Base-by-base conservation (phyloP, 169 alveolate genomes). In the Theileria sp. region DNA sequence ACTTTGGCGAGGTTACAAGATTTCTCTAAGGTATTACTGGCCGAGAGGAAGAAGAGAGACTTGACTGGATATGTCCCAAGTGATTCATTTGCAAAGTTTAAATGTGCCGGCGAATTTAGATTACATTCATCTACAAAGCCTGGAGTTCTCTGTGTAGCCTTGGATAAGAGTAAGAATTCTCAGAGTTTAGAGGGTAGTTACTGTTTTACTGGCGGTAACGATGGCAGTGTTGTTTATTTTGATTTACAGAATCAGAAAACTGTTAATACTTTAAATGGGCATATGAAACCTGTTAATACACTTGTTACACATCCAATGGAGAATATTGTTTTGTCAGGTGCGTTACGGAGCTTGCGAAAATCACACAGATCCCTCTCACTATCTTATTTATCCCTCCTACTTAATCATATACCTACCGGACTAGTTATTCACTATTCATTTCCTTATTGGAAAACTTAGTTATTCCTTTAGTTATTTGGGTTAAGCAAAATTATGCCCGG, bases 141-240 rank as follows among this genome's bases (percentile, higher is more conserved):
- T 4, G 94, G 94, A 3, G 88, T 91, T 2, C 82, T 88, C 3
- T 87, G 89, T 32, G 81, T 91, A 26, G 23, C 86, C 7, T 10
- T 91, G 50, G 93, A 91, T 62, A 64, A 79, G 69, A 60, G 28
- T 64, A 66, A 44, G 38, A 62, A 79, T 50, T 50, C 68, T 19
- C 67, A 69, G 38, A 61, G 88, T 25, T 77, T 80, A 44, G 77
- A 10, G 25, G 88, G 75, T 8, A 84, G 85, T 64, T 58, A 69
- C 69, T 89, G 87, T 74, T 94, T 83, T 51, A 84, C 96, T 0
- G 96, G 96, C 6, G 96, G 96, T 23, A 81, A 73, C 49, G 96
- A 93, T 71, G 96, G 95, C 15, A 66, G 69, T 36, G 86, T 93
- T 19, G 77, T 89, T 32, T 86, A 87, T 70, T 89, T 92, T 30